These are phyloP conservation scores for Botrytis hyacinthi DNA, from an alignment of 2,329 filamentous ascomycete genomes.

Conservation along the genomic window DNA sequence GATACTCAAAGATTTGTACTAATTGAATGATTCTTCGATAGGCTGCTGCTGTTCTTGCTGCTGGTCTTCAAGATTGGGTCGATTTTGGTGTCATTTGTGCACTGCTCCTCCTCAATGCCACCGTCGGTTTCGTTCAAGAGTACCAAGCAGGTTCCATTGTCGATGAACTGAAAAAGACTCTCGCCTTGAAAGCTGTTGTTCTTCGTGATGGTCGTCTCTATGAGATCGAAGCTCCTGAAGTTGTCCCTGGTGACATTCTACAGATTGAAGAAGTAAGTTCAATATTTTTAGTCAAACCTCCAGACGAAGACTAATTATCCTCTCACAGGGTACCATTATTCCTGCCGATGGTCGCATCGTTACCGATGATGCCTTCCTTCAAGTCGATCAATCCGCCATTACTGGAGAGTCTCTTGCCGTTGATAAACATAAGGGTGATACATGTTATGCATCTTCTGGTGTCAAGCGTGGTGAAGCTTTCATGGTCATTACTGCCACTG, in stretches of 20 bases:
- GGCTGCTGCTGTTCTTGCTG: conserved; percentile 72
- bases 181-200: conserved; percentile 83
- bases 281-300: not conserved
- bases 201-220: conserved; percentile 75
- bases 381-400: conserved; percentile 89
- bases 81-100: conserved; percentile 90
- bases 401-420: conserved; percentile 90
- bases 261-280: conserved; percentile 70
- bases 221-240: conserved; percentile 78
- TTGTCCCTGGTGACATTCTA: conserved; percentile 87
- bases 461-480: conserved; percentile 90
- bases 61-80: conserved; percentile 84
- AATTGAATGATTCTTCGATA: conserved; percentile 30
- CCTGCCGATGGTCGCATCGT: conserved; percentile 85
- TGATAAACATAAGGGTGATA: conserved; percentile 80
- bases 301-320: conserved; percentile 21
- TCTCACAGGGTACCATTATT: conserved; percentile 71
- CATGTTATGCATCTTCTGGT: conserved; percentile 79
- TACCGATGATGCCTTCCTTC: conserved; percentile 78
- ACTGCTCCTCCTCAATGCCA: conserved; percentile 78
- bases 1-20: not conserved
- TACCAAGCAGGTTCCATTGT: conserved; percentile 88
- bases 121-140: conserved; percentile 85
- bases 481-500: conserved; percentile 77
- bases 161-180: conserved; percentile 85